phyloP scores from a whole-genome alignment of 495 filamentous ascomycete genomes.

The Copromyces sp. region DNA sequence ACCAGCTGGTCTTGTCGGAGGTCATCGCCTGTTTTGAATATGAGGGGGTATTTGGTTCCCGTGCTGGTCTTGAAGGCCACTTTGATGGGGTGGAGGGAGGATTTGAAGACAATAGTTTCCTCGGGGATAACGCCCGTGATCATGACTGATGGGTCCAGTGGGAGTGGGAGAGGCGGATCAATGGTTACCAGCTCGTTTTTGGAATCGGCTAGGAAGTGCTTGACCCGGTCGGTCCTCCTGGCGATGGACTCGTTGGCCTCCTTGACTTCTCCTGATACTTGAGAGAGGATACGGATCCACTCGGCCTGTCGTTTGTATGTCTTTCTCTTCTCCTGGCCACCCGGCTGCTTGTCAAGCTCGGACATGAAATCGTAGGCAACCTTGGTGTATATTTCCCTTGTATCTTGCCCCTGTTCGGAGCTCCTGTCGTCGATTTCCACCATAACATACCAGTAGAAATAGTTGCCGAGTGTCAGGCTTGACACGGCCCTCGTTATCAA shows the following conservation, averaged over 20 bases:
- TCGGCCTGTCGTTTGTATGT: constrained; percentile 82
- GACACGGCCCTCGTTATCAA: constrained; percentile 74
- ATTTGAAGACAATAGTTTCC: constrained; percentile 89
- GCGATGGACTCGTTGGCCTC: constrained; percentile 65
- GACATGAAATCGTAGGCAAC: constrained; percentile 94
- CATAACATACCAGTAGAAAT: constrained; percentile 96
- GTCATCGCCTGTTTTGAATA: constrained; percentile 97
- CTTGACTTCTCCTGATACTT: constrained; percentile 83
- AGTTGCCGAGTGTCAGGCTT: constrained; percentile 86
- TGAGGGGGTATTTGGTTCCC: constrained; percentile 71
- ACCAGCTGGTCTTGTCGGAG: constrained; percentile 95
- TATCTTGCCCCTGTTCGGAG: constrained; percentile 54
- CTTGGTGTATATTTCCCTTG: constrained; percentile 76
- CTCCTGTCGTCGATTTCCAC: constrained; percentile 83
- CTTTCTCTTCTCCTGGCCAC: constrained; percentile 59
- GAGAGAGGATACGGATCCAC: constrained; percentile 74
- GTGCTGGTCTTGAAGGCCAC: constrained; percentile 79
- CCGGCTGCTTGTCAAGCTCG: constrained; percentile 54
- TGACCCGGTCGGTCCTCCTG: constrained; percentile 71
- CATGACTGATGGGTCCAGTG: constrained; percentile 73
- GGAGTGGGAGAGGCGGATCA: constrained; percentile 80
- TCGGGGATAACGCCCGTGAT: constrained; percentile 74
- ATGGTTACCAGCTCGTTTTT: constrained; percentile 77
- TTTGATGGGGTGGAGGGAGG: constrained; percentile 77
- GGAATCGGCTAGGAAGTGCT: constrained; percentile 72